Base-by-base conservation (phyloP, 257 asterid species). In the Leonotis leonurus region DNA sequence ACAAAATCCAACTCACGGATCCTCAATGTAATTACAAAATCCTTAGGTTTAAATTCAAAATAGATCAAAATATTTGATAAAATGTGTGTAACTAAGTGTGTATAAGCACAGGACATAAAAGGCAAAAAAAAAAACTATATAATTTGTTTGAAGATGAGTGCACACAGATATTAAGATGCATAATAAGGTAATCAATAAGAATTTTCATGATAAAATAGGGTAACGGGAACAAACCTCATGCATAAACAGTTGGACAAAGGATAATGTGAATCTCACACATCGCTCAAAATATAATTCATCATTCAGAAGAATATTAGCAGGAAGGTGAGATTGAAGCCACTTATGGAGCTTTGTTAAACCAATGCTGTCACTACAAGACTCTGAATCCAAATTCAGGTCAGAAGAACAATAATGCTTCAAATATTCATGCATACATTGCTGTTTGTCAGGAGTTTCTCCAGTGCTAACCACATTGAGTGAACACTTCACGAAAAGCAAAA, bases 201-300 rank as follows among this genome's bases (percentile, higher is more conserved):
- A 62, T 8, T 41, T 60, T 29, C 25, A 44, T 36, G 33, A 66
- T 24, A 35, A 18, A 26, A 52, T 44, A 62, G 56, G 55, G 18
- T 55, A 51, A 41, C 49, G 80, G 69, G 71, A 69, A 71, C 75
- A 48, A 72, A 91, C 95, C 98, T 92, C 98, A 7, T 84, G 95
- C 86, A 89, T 79, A 73, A 69, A 93, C 56, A 93, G 77, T 86
- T 79, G 87, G 57, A 89, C 73, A 77, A 93, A 89, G 81, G 87
- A 79, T 64, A 60, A 65, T 20, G 88, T 64, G 65, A 93, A 87
- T 70, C 69, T 69, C 76, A 62, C 48, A 56, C 85, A 76, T 68
- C 67, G 75, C 63, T 77, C 71, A 32, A 63, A 70, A 70, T 70
- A 77, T 46, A 74, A 41, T 36, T 78, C 71, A 70, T 70, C 71